phyloP scores from a whole-genome alignment of 148 eudicot species.

The Rhododendron ferrugineum region DNA sequence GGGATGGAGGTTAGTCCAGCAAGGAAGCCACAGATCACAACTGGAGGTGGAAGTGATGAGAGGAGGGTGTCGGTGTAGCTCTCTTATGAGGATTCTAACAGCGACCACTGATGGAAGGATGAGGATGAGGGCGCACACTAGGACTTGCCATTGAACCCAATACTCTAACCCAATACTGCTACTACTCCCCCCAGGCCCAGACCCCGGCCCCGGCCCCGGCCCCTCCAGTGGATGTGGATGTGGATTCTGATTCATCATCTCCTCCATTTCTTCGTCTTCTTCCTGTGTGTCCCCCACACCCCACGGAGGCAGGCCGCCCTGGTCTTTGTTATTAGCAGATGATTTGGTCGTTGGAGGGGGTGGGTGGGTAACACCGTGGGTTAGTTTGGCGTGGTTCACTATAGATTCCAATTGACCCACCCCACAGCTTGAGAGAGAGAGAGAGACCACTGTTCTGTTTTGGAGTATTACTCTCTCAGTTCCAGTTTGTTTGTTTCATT shows the following conservation, averaged over 20 bases:
- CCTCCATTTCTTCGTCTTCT: conserved; percentile 11
- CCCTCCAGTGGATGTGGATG: neutral
- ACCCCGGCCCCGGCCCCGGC: neutral
- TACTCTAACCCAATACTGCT: conserved; percentile 32
- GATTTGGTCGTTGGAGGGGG: neutral
- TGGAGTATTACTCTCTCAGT: no score
- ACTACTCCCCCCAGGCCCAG: neutral
- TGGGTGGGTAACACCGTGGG: no score
- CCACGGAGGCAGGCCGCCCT: neutral
- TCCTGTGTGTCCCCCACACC: neutral
- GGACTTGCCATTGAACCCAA: conserved; percentile 75
- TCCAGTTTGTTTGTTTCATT: no score
- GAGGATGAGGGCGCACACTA: conserved; percentile 52
- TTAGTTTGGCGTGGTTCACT: neutral
- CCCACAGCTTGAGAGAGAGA: neutral
- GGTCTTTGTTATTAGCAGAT: neutral
- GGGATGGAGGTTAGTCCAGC: conserved; percentile 68
- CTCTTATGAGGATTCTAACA: conserved; percentile 20
- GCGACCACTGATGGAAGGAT: conserved; percentile 38
- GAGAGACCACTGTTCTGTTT: neutral
- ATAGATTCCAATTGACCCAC: neutral
- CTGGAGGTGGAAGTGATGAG: conserved; percentile 3
- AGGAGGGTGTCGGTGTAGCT: neutral
- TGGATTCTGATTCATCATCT: neutral
- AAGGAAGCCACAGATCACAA: conserved; percentile 57